Conservation (phyloP, 1,284 basidiomycete genomes). For the Clitocybe nebularis region DNA sequence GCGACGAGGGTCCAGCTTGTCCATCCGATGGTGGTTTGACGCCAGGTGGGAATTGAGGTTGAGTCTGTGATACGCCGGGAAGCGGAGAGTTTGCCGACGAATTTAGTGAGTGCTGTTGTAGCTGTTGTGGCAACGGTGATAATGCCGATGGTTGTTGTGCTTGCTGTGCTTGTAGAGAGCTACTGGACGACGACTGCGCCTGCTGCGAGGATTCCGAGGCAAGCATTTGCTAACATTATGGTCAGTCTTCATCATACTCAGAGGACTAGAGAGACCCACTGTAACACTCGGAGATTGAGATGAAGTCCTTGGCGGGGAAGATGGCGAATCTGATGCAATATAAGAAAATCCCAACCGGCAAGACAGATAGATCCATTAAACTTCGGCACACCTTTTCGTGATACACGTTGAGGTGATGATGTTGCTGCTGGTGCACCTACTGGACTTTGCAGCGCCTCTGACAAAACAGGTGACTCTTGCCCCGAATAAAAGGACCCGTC, state of each 20-base stretch:
- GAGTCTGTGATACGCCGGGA: conserved; percentile 23
- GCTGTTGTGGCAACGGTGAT: conserved; percentile 61
- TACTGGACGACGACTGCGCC: conserved; percentile 21
- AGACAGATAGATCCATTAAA: conserved; percentile 10
- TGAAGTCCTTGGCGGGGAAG: conserved; percentile 33
- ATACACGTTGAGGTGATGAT: conserved; percentile 50
- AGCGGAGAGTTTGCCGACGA: conserved; percentile 26
- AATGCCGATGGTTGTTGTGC: conserved; percentile 33
- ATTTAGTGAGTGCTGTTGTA: conserved; percentile 42
- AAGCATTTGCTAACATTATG: conserved; percentile 22
- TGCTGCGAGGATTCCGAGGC: conserved; percentile 28
- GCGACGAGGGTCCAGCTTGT: conserved; percentile 31
- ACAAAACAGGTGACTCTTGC: conserved; percentile 66
- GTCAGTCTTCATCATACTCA: no score
- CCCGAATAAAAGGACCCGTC: conserved; percentile 70
- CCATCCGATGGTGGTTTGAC: conserved; percentile 51
- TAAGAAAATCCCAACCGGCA: not conserved
- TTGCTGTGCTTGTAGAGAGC: conserved; percentile 29
- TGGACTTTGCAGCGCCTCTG: conserved; percentile 60
- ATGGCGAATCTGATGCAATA: conserved; percentile 30
- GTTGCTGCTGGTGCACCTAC: conserved; percentile 49
- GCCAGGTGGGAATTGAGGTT: conserved; percentile 65
- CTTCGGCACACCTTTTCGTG: conserved; percentile 39
- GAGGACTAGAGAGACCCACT: no score
- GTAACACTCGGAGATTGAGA: conserved; percentile 33